Percentiles rank a stretch among this genome's conserved stretches.
Evolutionary conservation across 177 flowering plant genomes (phyloP).

Genomic region (Vitis hybrid): DNA sequence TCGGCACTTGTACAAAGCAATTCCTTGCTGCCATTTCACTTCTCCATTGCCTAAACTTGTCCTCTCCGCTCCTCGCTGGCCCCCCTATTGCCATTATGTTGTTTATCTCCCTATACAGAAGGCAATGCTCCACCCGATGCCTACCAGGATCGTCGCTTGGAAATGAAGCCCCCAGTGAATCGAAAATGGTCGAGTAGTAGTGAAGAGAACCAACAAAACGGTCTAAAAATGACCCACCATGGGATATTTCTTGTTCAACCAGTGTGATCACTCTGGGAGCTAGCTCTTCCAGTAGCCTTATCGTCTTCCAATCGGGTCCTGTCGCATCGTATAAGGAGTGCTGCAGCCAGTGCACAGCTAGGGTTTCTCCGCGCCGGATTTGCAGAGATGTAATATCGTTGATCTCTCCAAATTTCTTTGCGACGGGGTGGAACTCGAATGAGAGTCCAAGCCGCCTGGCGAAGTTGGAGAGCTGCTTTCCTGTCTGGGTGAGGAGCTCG

Average conservation of each 20-base stretch:
- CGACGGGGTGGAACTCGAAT: slow-evolving; percentile 69
- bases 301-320: slow-evolving; percentile 65
- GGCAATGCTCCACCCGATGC: slow-evolving; percentile 47
- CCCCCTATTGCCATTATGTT: slow-evolving; percentile 72
- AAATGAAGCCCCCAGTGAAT: slow-evolving; percentile 50
- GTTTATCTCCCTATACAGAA: slow-evolving; percentile 53
- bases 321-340: slow-evolving; percentile 62
- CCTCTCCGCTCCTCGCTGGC: slow-evolving; percentile 71
- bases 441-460: slow-evolving; percentile 62
- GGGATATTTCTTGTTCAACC: slow-evolving; percentile 58
- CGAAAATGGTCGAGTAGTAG: slow-evolving; percentile 70
- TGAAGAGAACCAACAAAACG: slow-evolving; percentile 65
- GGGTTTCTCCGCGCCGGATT: slow-evolving; percentile 41
- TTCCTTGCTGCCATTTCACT: slow-evolving; percentile 34
- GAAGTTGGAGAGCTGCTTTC: slow-evolving; percentile 58
- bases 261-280: slow-evolving; percentile 53
- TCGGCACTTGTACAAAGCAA: slow-evolving; percentile 50
- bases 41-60: slow-evolving; percentile 59
- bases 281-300: slow-evolving; percentile 46
- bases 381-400: slow-evolving; percentile 30
- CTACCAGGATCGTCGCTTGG: slow-evolving; percentile 38
- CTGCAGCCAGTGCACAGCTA: slow-evolving; percentile 72
- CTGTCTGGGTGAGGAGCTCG: slow-evolving; percentile 54
- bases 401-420: slow-evolving; percentile 43
- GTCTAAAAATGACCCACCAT: slow-evolving; percentile 57